These are phyloP conservation scores for Xylaria hypoxylon DNA, from an alignment of 2,329 filamentous ascomycete genomes.

Conservation along the genomic window DNA sequence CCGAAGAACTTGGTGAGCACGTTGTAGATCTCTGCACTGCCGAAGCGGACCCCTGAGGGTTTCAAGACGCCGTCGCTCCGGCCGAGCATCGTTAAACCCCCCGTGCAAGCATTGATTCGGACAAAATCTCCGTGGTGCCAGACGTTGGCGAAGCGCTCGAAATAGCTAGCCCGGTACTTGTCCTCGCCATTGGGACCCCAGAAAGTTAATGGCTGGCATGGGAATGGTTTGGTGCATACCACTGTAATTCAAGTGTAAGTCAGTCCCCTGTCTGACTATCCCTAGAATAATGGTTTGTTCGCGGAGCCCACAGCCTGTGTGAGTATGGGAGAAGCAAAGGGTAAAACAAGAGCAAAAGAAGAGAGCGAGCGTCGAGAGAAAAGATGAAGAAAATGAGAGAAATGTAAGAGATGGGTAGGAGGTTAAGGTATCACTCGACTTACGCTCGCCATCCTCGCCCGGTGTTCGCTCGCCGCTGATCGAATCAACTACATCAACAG, in stretches of 20 bases:
- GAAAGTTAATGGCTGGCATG: conserved; percentile 90
- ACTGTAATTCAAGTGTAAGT: conserved; percentile 53
- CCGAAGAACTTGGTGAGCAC: conserved; percentile 87
- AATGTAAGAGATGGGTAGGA: not conserved
- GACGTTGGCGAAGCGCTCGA: conserved; percentile 80
- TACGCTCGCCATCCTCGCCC: conserved; percentile 78
- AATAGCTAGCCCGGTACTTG: conserved; percentile 89
- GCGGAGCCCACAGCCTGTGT: not conserved
- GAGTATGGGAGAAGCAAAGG: not conserved
- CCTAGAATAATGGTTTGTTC: not conserved
- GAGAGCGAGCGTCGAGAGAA: not conserved
- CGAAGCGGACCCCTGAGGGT: conserved; percentile 90
- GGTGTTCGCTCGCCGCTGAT: conserved; percentile 66
- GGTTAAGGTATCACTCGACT: conserved; percentile 13
- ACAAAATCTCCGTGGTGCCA: conserved; percentile 99
- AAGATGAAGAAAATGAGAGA: not conserved
- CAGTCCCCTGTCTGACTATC: not conserved
- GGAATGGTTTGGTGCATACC: conserved; percentile 87
- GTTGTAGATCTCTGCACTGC: conserved; percentile 96
- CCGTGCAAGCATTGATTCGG: conserved; percentile 72
- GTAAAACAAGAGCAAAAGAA: no score
- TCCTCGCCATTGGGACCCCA: conserved; percentile 77
- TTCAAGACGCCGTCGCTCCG: conserved; percentile 94
- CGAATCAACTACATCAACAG: conserved; percentile 71
- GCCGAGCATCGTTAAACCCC: conserved; percentile 89